Base-by-base conservation (phyloP, 2,329 filamentous ascomycete genomes). In the Exophiala aquamarina region DNA sequence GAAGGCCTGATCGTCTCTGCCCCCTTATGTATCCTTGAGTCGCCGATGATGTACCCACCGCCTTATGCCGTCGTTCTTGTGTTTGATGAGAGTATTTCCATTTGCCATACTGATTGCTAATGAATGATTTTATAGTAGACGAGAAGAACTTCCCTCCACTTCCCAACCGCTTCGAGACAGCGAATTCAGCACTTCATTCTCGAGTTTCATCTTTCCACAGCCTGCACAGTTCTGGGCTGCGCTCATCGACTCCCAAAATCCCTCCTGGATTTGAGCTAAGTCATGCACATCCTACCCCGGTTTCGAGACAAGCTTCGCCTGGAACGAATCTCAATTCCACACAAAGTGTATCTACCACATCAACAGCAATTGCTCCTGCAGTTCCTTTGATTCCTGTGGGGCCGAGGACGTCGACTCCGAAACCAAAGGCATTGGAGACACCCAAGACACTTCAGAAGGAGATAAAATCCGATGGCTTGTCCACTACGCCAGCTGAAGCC, bases 211-310 rank as follows among this genome's bases (percentile, higher is more conserved):
- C 58, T 66, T 33, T 60, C 61, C 34, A 61, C 35, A 59, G 56
- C 60, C 17, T 49, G 13, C 43, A 50, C 13, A 44, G 52, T 28
- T 47, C 52, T 4, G 54, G 46, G 63, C 61, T 49, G 18, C 54
- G 55, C 34, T 50, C 55, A 10, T 50, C 44, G 7, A 59, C 57
- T 7, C 57, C 57, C 20, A 57, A 56, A 34, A 41, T 59, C 9
- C 57, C 57, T 18, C 57, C 57, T n/a, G 57, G 55, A 1, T 55
- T 40, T 68, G 67, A 34, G 59, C 70, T 18, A 64, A 65, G 19
- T 73, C 77, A 48, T 71, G 76, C 18, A 72, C 77, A 18, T 74
- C 76, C 51, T 74, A 73, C 21, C 73, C 74, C 2, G 55, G 28
- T 18, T 10, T 50, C 44, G 13, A 31, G 49, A 29, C 41, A 43